Percentiles rank a stretch among this genome's conserved stretches.
Conservation (phyloP, 306 rosid species). For the Acacia confusa region DNA sequence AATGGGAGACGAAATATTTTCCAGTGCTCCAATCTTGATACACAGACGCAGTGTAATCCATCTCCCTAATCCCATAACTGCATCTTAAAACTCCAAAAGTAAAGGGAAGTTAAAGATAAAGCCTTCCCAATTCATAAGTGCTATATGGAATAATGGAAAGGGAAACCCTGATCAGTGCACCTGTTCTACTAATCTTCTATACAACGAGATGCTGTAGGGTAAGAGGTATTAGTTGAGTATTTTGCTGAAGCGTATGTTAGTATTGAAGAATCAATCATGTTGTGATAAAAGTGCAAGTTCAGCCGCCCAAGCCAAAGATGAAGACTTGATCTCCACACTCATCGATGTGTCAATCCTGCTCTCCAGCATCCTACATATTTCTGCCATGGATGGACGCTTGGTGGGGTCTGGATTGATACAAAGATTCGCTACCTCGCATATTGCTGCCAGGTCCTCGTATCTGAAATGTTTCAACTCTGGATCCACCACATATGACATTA, state of each 20-base stretch:
- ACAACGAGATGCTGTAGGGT: slow-evolving; percentile 42
- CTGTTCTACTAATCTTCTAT: slow-evolving; percentile 13
- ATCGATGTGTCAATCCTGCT: slow-evolving; percentile 81
- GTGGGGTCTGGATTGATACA: slow-evolving; percentile 68
- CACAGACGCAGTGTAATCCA: neutral
- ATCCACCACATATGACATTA: slow-evolving; percentile 75
- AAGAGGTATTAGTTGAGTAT: slow-evolving; percentile 44
- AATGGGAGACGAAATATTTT: neutral
- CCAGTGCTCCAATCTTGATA: neutral
- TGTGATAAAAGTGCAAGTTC: slow-evolving; percentile 86
- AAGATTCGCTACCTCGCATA: slow-evolving; percentile 76
- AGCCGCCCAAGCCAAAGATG: slow-evolving; percentile 99
- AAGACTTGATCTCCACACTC: slow-evolving; percentile 69
- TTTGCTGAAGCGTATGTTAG: slow-evolving; percentile 61
- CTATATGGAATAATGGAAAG: neutral
- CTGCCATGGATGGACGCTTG: slow-evolving; percentile 63
- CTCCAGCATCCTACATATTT: slow-evolving; percentile 71
- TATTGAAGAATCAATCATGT: slow-evolving; percentile 32
- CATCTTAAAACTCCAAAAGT: slow-evolving; percentile 3
- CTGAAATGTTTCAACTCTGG: slow-evolving; percentile 77
- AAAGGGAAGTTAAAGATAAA: neutral
- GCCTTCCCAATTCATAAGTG: neutral
- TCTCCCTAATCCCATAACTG: neutral
- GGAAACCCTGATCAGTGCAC: neutral
- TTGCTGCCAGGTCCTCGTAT: slow-evolving; percentile 71